phyloP scores from a whole-genome alignment of 2,329 filamentous ascomycete species.

The Monilinia vaccinii-corymbosi region DNA sequence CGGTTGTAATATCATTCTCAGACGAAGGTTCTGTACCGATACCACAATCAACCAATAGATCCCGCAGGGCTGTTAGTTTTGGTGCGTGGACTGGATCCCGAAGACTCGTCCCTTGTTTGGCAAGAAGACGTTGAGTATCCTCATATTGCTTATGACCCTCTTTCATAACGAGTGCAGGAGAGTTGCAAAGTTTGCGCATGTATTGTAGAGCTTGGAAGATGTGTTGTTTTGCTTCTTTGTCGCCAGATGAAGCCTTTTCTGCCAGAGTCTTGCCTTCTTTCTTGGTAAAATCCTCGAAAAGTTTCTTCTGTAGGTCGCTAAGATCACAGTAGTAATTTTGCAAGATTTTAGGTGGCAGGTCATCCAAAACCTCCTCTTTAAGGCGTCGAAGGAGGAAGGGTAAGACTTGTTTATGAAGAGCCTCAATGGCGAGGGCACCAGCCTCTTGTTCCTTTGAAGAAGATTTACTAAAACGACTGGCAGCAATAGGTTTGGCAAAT shows the following conservation, averaged over 20 bases:
- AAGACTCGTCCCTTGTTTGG: conserved; percentile 69
- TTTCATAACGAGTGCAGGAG: conserved; percentile 91
- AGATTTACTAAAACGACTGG: conserved; percentile 90
- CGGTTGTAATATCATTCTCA: conserved; percentile 46
- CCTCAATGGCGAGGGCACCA: conserved; percentile 90
- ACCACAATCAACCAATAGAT: conserved; percentile 95
- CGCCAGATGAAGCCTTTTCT: conserved; percentile 71
- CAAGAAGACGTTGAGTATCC: conserved; percentile 72
- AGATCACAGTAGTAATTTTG: conserved; percentile 99
- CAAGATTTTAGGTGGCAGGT: conserved; percentile 93
- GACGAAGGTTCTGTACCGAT: conserved; percentile 61
- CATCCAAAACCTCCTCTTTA: conserved; percentile 95
- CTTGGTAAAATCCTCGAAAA: conserved; percentile 94
- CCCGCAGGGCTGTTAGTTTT: conserved; percentile 81
- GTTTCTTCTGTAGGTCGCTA: conserved; percentile 84
- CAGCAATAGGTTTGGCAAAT: conserved; percentile 83
- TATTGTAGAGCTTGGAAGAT: conserved; percentile 99
- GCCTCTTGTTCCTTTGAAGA: conserved; percentile 98
- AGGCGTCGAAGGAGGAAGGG: conserved; percentile 92
- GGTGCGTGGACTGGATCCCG: conserved; percentile 84
- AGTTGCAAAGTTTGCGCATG: conserved; percentile 99
- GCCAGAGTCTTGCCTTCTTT: conserved; percentile 85
- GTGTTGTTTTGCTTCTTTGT: conserved; percentile 92
- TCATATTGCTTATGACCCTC: conserved; percentile 86
- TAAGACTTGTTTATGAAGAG: conserved; percentile 95